A percentile compares a stretch with the other conserved stretches of the same genome.
phyloP scores from a whole-genome alignment of 2,329 filamentous ascomycete genomes.

The Apiospora sp. region DNA sequence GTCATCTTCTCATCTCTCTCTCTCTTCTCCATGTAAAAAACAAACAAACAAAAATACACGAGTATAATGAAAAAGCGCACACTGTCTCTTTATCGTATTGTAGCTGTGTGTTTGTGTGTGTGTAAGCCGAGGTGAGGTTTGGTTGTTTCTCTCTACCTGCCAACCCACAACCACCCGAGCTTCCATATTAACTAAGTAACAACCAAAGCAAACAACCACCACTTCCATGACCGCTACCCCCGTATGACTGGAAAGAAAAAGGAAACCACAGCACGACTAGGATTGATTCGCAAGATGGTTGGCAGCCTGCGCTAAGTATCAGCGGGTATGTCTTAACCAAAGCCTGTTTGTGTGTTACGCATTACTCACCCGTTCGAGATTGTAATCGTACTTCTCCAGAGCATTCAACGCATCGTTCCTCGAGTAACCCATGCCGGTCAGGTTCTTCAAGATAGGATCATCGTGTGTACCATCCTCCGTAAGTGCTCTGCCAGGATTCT shows the following conservation, averaged over 20 bases:
- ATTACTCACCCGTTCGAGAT: constrained; percentile 84
- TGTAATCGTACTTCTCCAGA: constrained; percentile 94
- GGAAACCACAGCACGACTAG: not conserved
- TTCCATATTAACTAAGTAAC: constrained; percentile 10
- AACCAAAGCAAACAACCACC: not conserved
- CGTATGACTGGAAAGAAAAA: not conserved
- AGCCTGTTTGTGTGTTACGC: not conserved
- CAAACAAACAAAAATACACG: too few relatives aligned
- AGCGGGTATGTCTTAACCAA: not conserved
- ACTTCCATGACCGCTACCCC: not conserved
- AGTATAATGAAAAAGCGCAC: not conserved
- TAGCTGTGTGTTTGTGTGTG: not conserved
- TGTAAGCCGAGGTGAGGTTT: not conserved
- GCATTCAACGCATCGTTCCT: constrained; percentile 78
- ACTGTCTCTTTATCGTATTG: not conserved
- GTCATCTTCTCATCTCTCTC: not conserved
- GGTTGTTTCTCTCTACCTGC: not conserved
- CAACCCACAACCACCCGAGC: not conserved
- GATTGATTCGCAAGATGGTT: constrained; percentile 26
- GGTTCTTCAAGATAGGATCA: constrained; percentile 87
- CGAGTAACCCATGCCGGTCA: constrained; percentile 89
- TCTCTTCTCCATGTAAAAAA: not conserved
- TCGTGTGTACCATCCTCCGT: constrained; percentile 82
- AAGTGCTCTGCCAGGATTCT: constrained; percentile 67
- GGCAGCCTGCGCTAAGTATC: constrained; percentile 23